Conservation (phyloP, 2,329 filamentous ascomycete species). For the Nectriaceae sp. region DNA sequence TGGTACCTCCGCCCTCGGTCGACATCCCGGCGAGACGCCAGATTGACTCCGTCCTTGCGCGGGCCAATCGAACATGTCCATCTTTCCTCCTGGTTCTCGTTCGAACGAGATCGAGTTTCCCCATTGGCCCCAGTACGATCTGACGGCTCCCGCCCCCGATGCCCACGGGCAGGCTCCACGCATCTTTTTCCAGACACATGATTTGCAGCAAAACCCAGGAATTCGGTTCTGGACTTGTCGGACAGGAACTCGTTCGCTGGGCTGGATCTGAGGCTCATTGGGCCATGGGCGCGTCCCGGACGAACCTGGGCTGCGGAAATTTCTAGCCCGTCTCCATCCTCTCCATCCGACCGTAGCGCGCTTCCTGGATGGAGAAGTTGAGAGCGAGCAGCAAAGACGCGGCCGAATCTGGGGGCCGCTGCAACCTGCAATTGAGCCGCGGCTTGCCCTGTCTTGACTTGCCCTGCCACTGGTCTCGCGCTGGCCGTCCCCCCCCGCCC, state of each 20-base stretch:
- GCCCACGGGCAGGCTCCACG: constrained; percentile 25
- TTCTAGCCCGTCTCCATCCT: constrained; percentile 20
- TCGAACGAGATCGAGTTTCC: constrained; percentile 19
- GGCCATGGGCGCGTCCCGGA: constrained; percentile 7
- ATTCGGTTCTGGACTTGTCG: constrained; percentile 22
- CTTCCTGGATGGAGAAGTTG: constrained; percentile 9
- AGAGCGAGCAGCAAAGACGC: not conserved
- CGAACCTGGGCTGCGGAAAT: constrained; percentile 10
- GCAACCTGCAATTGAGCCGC: constrained; percentile 15
- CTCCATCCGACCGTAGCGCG: constrained; percentile 16
- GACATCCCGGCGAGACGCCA: not conserved
- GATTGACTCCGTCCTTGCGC: constrained; percentile 2
- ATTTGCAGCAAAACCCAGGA: constrained; percentile 35
- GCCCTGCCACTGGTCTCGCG: too few species aligned
- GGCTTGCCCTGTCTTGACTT: too few species aligned
- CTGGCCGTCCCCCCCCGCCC: too few species aligned
- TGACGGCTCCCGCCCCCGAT: constrained; percentile 21
- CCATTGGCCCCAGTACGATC: constrained; percentile 28
- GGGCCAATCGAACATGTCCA: constrained; percentile 18
- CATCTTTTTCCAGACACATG: constrained; percentile 31
- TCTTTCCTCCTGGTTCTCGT: constrained; percentile 5
- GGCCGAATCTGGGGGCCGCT: constrained; percentile 8
- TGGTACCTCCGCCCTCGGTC: too few species aligned
- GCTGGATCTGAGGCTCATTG: constrained; percentile 17
- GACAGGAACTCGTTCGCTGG: constrained; percentile 9